A percentile compares a stretch with the other conserved stretches of the same genome.
These are phyloP conservation scores for Auxenochlorella pyrenoidosa DNA, from an alignment of 139 green algal genomes.

Conservation along the genomic window DNA sequence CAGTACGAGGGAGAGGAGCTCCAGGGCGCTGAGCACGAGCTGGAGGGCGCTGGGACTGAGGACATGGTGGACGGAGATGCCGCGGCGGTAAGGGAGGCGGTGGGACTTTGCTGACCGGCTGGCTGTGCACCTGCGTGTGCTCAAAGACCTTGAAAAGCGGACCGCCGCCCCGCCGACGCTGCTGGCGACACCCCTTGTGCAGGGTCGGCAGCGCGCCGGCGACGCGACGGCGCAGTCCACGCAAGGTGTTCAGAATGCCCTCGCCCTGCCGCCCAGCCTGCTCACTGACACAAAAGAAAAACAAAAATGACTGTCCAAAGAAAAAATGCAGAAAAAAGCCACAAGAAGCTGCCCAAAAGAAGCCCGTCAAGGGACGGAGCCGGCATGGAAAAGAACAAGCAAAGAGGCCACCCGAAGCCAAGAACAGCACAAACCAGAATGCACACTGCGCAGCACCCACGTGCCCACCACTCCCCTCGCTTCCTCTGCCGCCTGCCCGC, in stretches of 20 bases:
- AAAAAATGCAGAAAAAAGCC: conserved; percentile 17
- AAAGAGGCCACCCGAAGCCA: background rate
- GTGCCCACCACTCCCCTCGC: background rate
- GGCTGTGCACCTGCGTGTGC: background rate
- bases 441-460: too few species aligned
- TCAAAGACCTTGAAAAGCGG: too few species aligned
- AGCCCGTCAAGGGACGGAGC: conserved; percentile 36
- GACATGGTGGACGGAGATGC: conserved; percentile 25
- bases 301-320: background rate
- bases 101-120: background rate
- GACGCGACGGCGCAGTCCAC: background rate
- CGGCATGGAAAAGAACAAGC: background rate
- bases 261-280: background rate
- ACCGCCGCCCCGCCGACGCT: background rate
- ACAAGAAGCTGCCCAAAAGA: conserved; percentile 5
- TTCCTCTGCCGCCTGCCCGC: background rate
- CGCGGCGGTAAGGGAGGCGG: background rate
- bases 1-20: conserved; percentile 11
- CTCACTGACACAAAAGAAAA: background rate
- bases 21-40: background rate
- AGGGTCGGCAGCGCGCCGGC: background rate
- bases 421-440: background rate
- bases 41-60: conserved; percentile 11
- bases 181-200: background rate
- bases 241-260: background rate